Base-by-base conservation (phyloP, 768 basidiomycete species). In the Leccinum imitatum region DNA sequence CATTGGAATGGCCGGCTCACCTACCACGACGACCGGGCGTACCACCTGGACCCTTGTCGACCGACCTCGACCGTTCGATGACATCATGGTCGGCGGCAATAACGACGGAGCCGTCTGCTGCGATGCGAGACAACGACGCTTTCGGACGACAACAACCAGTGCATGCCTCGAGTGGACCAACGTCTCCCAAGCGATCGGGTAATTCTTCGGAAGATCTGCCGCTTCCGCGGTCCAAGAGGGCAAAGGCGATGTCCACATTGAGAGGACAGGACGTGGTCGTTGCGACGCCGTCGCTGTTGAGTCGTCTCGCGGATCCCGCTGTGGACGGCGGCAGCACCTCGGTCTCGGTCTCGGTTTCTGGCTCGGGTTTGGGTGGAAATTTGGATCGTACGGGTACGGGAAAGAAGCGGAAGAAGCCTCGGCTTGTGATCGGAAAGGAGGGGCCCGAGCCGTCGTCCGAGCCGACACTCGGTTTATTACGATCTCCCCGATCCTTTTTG, bases 231-330 rank as follows among this genome's bases (percentile, higher is more conserved):
- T 54, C 65, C n/a, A 82, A 82, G 61, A 74, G 75, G 62, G 59
- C 52, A 35, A 73, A 64, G 56, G 64, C 54, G 33, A 46, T 63
- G 64, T 56, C 50, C 63, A 60, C 44, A 46, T 19, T 46, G 44
- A 65, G 57, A 56, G 67, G 69, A 75, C 73, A 69, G 58, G 69
- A 61, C 53, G 63, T 60, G 19, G 44, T 46, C 10, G 44, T 46
- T 19, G 44, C 44, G 19, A 19, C 68, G 31, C 82, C 78, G 37
- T 80, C 81, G 50, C 68, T 82, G 19, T 72, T 82, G 17, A 81
- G 78, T 67, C 79, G 81, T 44, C 66, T 82, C 64, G 75, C 66
- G 63, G 65, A 65, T 53, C 13, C 23, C 48, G 59, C 64, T 55
- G 67, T 59, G 25, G 66, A 63, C 30, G 47, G 60, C 39, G 58